Percentiles rank a stretch among this genome's conserved stretches.
Evolutionary conservation across 306 rosid genomes (phyloP).

Genomic region (Lathyrus oleraceus): DNA sequence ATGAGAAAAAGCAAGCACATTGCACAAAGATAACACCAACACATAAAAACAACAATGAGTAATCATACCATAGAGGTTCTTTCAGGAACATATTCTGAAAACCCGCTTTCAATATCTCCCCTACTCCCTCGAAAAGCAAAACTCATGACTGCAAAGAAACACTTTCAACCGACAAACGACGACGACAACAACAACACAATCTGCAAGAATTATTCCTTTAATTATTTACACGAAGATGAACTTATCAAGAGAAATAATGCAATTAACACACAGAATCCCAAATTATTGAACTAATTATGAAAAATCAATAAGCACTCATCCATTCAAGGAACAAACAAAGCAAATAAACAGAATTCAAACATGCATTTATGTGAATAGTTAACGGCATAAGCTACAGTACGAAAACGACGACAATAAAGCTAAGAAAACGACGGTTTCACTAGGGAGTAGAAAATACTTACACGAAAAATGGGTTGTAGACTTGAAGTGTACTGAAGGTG

Average conservation of each 20-base stretch:
- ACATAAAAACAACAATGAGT: conserved; percentile 19
- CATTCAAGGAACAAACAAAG: conserved; percentile 28
- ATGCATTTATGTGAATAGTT: neutral
- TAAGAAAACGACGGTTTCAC: neutral
- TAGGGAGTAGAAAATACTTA: conserved; percentile 14
- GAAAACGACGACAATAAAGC: neutral
- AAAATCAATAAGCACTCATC: conserved; percentile 20
- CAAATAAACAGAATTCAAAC: conserved; percentile 19
- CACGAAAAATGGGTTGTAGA: neutral
- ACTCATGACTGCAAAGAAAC: conserved; percentile 51
- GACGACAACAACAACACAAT: conserved; percentile 5
- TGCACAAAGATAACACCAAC: conserved; percentile 1
- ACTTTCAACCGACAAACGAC: conserved; percentile 10
- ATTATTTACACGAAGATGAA: neutral
- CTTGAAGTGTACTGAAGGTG: neutral
- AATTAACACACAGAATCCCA: neutral
- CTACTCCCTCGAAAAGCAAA: conserved; percentile 68
- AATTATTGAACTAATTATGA: conserved; percentile 1
- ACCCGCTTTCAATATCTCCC: conserved; percentile 75
- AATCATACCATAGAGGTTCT: conserved; percentile 55
- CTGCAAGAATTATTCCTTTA: conserved; percentile 31
- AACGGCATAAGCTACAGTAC: neutral
- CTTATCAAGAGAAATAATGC: neutral
- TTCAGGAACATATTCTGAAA: conserved; percentile 54
- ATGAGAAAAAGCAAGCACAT: conserved; percentile 8